Evolutionary conservation across 257 asterid species (phyloP), one percentile per base, ranked within the genome.

Genomic region (Nicotiana paniculata): DNA sequence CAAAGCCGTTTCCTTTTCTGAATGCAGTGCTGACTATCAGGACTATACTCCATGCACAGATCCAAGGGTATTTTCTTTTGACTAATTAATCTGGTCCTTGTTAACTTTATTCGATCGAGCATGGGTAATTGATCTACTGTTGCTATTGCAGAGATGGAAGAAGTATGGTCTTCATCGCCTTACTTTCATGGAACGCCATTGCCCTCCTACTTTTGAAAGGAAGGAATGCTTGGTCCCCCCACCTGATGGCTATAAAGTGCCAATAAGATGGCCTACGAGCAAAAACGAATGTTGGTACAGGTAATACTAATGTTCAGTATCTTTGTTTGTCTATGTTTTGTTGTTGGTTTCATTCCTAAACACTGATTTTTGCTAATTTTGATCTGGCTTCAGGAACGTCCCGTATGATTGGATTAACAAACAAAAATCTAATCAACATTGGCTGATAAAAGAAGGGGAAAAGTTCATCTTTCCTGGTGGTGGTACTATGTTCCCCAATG

Each of bases 31-130:
- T 9, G 96, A 92, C 77, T 85, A 80, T 79, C 99, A 94, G 85
- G 99, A 91, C 85, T 96, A 92, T 89, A 94, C 99, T 0, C 99
- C 99, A 10, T 96, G 99, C 93, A 96, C 99, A n/a, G 99, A 96
- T 92, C 99, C 99, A 16, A 93, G 86, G 92, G 99, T 94, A 87
- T 72, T 10, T 79, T 81, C 17, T 18, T 32, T 51, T 21, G 58
- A 69, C 24, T 69, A 33, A 37, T 37, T 68, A 32, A 39, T 39
- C 80, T 17, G 28, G 48, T 33, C 35, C 35, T 39, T 77, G 11
- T 54, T 59, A 17, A 26, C 26, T 37, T 64, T 63, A 10, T n/a
- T 39, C 33, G 39, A 35, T 5, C 39, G 39, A 35, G 6, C 39
- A 35, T 35, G 39, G 4, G 57, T 15, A 28, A 43, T 17, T 48